Percentiles rank a stretch among this genome's conserved stretches.
phyloP scores from a whole-genome alignment of 108 stramenopile species.

The Cyclotella choctawhatcheeana region DNA sequence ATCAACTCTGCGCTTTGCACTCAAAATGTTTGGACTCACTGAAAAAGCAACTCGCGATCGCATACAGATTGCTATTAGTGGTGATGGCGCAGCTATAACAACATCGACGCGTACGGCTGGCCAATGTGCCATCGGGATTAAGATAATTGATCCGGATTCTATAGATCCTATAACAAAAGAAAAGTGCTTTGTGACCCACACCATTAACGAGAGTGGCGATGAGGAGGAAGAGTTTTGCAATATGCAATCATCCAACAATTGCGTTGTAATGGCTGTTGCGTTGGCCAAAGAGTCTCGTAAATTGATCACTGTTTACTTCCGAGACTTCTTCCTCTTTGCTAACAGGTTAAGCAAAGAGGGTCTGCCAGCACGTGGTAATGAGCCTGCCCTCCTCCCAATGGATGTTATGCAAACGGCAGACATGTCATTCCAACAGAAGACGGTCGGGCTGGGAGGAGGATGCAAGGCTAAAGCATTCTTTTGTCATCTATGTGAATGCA shows the following conservation, averaged over 20 bases:
- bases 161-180: conserved; percentile 2
- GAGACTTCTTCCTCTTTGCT: conserved; percentile 1
- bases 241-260: neutral
- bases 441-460: neutral
- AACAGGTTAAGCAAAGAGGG: neutral
- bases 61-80: conserved; percentile 4
- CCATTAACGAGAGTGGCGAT: neutral
- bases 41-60: neutral
- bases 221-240: neutral
- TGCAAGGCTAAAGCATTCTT: conserved; percentile 1
- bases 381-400: neutral
- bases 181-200: neutral
- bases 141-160: neutral
- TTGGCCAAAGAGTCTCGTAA: neutral
- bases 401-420: neutral
- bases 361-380: neutral
- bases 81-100: conserved; percentile 6
- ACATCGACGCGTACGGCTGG: neutral
- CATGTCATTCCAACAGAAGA: conserved; percentile 17
- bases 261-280: neutral
- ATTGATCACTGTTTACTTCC: neutral
- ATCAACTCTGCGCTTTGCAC: neutral
- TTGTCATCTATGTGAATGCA: neutral
- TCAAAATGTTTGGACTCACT: neutral
- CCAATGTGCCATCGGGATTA: neutral